Base-by-base conservation (phyloP, 2,329 filamentous ascomycete genomes). In the Teratosphaeria destructans region DNA sequence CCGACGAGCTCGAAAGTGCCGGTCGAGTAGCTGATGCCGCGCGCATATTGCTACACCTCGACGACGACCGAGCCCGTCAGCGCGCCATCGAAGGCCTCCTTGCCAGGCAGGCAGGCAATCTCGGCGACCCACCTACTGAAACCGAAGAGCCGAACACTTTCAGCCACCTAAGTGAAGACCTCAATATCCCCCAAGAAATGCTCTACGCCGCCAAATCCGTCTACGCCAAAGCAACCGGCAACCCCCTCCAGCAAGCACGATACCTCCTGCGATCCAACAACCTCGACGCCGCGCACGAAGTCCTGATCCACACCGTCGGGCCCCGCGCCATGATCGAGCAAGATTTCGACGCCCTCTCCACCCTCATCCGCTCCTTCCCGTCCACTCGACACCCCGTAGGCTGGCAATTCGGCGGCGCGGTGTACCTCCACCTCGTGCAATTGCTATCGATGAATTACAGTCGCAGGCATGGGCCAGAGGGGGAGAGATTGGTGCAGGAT, bases 121-220 rank as follows among this genome's bases (percentile, higher is more conserved):
- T 81, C 84, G 63, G 71, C 81, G 2, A 72, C 70, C 59, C 71
- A 61, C 54, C 68, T 68, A 58, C 58, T 29, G 60, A 62, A 27
- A 49, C 35, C 53, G 63, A 55, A 29, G 62, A 63, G 29, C 58
- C 79, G 81, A 57, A 56, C 37, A 60, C 43, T 23, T 63, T 65
- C 60, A 56, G 61, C 6, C 55, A 37, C 16, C 61, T 72, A n/a
- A 61, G 59, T 29, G 0, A 76, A 81, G 53, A 84, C 83, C 82
- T 92, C 57, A 82, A 84, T 63, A 83, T 97, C 52, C 90, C 93
- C 0, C 74, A 80, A 1, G 73, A 81, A 3, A 95, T 93, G 91
- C 81, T 97, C 56, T 95, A 89, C 85, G 84, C 90, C 61, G 90
- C 94, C 19, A 89, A 92, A 70, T 92, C 92, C 12, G 79, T 93